Conservation (phyloP, 768 basidiomycete genomes). For the Amanita rubescens region DNA sequence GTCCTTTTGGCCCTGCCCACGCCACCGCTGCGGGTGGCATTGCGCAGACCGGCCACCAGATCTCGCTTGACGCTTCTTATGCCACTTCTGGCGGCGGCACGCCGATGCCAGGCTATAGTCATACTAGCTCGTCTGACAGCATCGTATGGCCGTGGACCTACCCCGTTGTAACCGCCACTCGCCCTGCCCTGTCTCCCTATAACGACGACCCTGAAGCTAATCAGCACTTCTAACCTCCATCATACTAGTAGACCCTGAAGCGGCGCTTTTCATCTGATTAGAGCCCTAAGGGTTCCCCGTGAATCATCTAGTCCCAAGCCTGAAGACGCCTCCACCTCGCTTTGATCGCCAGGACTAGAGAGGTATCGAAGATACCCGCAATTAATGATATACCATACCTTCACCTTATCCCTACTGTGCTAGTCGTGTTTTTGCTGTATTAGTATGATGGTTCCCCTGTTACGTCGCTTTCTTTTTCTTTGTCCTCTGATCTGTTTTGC, state of each 20-base stretch:
- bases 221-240: background rate
- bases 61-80: background rate
- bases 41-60: background rate
- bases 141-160: background rate
- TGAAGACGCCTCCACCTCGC: background rate
- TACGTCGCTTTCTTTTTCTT: conserved; percentile 4
- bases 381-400: background rate
- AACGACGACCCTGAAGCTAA: background rate
- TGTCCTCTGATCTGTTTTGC: background rate
- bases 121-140: background rate
- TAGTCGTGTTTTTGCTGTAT: background rate
- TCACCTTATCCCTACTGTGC: background rate
- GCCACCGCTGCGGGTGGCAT: background rate
- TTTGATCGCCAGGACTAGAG: background rate
- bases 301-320: background rate
- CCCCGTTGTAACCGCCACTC: background rate
- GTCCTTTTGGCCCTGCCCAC: background rate
- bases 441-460: conserved; percentile 1
- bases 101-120: background rate
- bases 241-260: background rate
- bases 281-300: background rate
- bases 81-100: background rate
- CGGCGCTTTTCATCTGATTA: background rate
- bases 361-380: background rate
- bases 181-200: background rate